Percentiles rank a stretch among this genome's conserved stretches.
These are phyloP conservation scores for Kuraishia capsulata DNA, from an alignment of 805 yeast species.

Conservation along the genomic window DNA sequence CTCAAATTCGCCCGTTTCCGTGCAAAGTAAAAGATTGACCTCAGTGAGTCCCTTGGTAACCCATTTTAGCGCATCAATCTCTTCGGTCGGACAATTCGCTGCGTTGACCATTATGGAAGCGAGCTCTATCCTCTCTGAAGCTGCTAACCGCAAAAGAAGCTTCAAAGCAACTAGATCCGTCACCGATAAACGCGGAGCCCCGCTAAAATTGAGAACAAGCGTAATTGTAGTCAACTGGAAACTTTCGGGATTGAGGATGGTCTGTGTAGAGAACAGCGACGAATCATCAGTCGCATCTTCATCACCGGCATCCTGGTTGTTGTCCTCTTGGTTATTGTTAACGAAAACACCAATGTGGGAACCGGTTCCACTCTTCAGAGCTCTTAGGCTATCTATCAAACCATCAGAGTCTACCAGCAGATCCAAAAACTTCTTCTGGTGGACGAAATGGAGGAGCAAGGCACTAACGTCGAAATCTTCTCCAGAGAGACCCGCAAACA, in stretches of 20 bases:
- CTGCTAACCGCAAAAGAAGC: background rate
- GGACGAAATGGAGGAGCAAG: slow-evolving; percentile 9
- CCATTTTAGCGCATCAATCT: background rate
- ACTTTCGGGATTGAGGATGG: slow-evolving; percentile 18
- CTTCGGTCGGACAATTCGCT: background rate
- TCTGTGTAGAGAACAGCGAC: slow-evolving; percentile 14
- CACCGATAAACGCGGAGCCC: background rate
- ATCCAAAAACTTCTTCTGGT: background rate
- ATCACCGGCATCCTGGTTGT: background rate
- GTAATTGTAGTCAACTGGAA: slow-evolving; percentile 15
- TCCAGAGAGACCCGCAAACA: slow-evolving; percentile 14
- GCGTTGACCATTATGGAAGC: background rate
- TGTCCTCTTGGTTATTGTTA: background rate
- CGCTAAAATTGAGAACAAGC: slow-evolving; percentile 9
- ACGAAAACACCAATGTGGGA: background rate
- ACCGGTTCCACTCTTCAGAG: background rate
- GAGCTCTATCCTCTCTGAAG: background rate
- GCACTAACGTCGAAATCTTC: slow-evolving; percentile 10
- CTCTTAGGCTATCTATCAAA: background rate
- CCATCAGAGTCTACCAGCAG: background rate
- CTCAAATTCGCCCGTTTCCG: background rate
- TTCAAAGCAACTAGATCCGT: background rate
- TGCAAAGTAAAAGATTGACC: too few species aligned
- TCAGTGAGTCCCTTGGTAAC: background rate
- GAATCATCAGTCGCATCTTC: slow-evolving; percentile 4